phyloP scores from a whole-genome alignment of 2,329 filamentous ascomycete genomes.

The Trichoderma endophyticum region DNA sequence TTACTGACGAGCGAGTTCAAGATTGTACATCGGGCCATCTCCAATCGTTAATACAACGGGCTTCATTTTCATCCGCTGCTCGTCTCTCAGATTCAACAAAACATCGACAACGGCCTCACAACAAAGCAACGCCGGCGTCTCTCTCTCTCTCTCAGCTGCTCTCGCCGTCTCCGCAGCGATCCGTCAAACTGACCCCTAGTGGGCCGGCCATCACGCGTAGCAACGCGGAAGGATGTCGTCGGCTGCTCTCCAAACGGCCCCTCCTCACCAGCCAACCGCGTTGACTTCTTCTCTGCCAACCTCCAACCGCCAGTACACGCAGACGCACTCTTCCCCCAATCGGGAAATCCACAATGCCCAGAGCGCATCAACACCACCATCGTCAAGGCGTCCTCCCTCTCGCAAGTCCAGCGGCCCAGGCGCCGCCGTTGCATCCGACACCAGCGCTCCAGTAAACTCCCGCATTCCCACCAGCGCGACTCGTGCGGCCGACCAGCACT shows the following conservation, averaged over 20 bases:
- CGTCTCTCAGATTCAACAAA: background rate
- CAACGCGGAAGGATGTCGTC: constrained; percentile 42
- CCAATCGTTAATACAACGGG: background rate
- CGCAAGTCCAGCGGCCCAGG: constrained; percentile 52
- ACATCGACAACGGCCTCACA: background rate
- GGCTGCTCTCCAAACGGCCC: constrained; percentile 59
- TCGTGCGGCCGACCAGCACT: constrained; percentile 41
- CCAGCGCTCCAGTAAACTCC: constrained; percentile 46
- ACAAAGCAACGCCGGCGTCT: background rate
- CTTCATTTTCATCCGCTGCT: background rate
- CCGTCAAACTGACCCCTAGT: constrained; percentile 4
- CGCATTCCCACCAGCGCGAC: constrained; percentile 45
- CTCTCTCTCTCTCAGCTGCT: background rate
- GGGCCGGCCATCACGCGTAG: constrained; percentile 18
- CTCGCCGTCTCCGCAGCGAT: background rate
- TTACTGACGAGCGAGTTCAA: background rate
- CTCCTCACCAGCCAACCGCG: constrained; percentile 53
- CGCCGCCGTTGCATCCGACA: constrained; percentile 35
- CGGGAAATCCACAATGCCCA: constrained; percentile 58
- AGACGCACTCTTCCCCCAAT: constrained; percentile 50
- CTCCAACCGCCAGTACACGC: constrained; percentile 50
- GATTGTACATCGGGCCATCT: background rate
- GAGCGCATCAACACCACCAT: constrained; percentile 47
- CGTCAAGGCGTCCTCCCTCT: constrained; percentile 51
- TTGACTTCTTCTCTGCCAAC: constrained; percentile 48